Base-by-base conservation (phyloP, 2,329 filamentous ascomycete species). In the Beauveria sp. region DNA sequence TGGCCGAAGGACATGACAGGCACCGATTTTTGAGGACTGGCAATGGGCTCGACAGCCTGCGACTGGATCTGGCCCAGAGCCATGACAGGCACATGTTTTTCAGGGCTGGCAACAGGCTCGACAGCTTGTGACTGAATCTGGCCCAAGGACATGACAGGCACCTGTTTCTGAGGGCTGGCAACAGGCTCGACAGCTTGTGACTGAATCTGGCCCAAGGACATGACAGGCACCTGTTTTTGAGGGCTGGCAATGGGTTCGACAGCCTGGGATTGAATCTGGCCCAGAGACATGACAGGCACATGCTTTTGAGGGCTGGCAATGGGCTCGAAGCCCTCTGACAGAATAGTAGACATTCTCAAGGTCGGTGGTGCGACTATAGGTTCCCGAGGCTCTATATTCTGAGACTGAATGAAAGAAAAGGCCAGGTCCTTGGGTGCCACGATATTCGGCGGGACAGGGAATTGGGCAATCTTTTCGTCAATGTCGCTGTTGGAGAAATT, bases 371-470 rank as follows among this genome's bases (percentile, higher is more conserved):
- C 24, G 22, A 61, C 18, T 22, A 66, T 64, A 24, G 66, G 56
- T 51, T 69, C 68, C 31, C 69, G 67, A 1, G 79, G 79, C 66
- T 79, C 75, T 18, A 83, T 72, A 49, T 73, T 66, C 66, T 83
- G 75, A 2, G 73, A 71, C 43, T 78, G 74, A 20, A 84, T 76
- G 1, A 64, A 66, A 1, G 81, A 82, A 42, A 83, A 69, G 49
- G 69, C 75, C 34, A 83, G 71, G 0, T 71, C 67, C 5, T 76
- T 74, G 1, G 68, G 68, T 1, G 71, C 68, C 3, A 74, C 68
- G n/a, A 77, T 76, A 0, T 74, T 74, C 1, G 82, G 82, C 5
- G 83, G 83, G 14, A 79, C 75, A 2, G 83, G 82, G 73, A 85
- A 84, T 65, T 79, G 77, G 18, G 79, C 77, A 54, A 86, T 72